Evolutionary conservation across 805 yeast genomes (phyloP), one percentile per base, ranked within the genome.

Genomic region (Zygosaccharomyces rouxii): DNA sequence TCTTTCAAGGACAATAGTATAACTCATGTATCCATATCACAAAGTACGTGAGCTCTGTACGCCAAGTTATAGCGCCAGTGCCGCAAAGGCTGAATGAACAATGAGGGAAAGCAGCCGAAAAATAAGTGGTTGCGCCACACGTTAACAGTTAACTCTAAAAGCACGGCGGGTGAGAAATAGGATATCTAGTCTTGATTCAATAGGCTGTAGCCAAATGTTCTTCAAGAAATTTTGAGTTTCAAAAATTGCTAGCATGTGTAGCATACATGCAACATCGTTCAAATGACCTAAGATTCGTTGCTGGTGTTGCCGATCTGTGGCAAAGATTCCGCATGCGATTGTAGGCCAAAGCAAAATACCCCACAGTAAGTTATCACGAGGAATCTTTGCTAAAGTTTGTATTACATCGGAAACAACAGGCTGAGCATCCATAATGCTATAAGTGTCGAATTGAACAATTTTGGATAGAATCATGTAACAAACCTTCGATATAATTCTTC

Each of bases 281-380:
- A 53, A 19, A 31, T 49, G 49, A 22, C 18, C 41, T 39, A 52
- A 22, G 5, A 52, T 48, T 14, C 31, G 18, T 14, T 26, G 35
- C 37, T 50, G 50, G 14, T 50, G 47, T 10, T 19, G 18, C 7
- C 46, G 41, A 7, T 51, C 38, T 10, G 42, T 25, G 1, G 48
- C 51, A 41, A 54, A 54, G n/a, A 49, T 44, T 13, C 57, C 57
- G 18, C 50, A 44, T 6, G 48, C 19, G 11, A 48, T 46, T 9
- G 53, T 39, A 4, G 57, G 42, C 57, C 57, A 54, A 3, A 47
- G 33, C 28, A 54, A 29, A 21, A 54, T 52, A 1, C 55, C 54
- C 57, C 57, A 54, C 16, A 52, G 49, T 16, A 42, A 35, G 42
- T 48, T 41, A 6, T 45, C 46, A 10, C 33, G 42, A 1, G 57